phyloP scores from a whole-genome alignment of 257 asterid species.

The Plectranthus barbatus region DNA sequence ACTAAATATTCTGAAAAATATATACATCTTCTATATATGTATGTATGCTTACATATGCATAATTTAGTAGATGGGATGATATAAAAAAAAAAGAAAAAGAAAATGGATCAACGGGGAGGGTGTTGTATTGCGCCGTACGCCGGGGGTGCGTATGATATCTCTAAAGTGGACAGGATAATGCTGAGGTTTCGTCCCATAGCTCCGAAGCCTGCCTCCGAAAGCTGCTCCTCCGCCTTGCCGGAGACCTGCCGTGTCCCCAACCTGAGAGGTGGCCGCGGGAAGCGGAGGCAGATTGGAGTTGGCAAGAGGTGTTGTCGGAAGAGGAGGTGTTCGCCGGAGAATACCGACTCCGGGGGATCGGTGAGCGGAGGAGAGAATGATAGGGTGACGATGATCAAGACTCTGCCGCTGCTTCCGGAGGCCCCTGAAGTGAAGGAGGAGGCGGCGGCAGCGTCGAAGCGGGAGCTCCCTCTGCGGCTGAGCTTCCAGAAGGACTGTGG shows the following conservation, averaged over 20 bases:
- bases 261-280: conserved; percentile 26
- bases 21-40: too few species aligned
- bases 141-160: conserved; percentile 37
- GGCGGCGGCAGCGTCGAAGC: not conserved
- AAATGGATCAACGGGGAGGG: conserved; percentile 59
- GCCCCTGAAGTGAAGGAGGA: conserved; percentile 4
- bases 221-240: conserved; percentile 20
- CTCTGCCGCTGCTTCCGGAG: conserved; percentile 40
- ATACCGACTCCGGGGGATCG: conserved; percentile 26
- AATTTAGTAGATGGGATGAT: too few species aligned
- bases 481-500: conserved; percentile 29
- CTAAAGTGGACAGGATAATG: conserved; percentile 54
- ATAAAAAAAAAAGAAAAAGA: not conserved
- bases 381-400: conserved; percentile 30
- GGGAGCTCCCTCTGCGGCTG: conserved; percentile 31
- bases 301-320: conserved; percentile 20
- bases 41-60: too few species aligned
- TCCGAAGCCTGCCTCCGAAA: conserved; percentile 47
- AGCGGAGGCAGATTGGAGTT: conserved; percentile 22
- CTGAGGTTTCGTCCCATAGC: conserved; percentile 70
- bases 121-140: conserved; percentile 63
- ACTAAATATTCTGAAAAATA: too few species aligned
- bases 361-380: conserved; percentile 19
- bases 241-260: conserved; percentile 9
- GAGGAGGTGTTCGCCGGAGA: conserved; percentile 27